Base-by-base conservation (phyloP, 257 asterid genomes). In the Verbena officinalis region DNA sequence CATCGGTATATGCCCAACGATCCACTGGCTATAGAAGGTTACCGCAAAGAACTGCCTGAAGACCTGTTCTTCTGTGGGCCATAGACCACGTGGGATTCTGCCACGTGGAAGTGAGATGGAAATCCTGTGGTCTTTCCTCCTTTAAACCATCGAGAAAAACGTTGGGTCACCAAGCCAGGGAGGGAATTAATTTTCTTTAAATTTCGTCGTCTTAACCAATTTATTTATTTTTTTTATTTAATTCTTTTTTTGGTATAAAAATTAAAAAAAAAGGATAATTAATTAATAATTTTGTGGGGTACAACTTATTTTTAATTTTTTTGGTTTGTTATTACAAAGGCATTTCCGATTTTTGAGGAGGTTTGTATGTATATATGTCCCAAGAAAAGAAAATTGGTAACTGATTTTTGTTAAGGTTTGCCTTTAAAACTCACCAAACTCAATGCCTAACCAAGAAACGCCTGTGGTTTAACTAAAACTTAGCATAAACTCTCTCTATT, bases 111-210 rank as follows among this genome's bases (percentile, higher is more conserved):
- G 64, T 27, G 17, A 66, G 73, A 42, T 64, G 73, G 62, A 70
- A 55, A 89, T 84, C 89, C 75, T 60, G 78, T 75, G 96, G 87
- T 64, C 36, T 24, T 55, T 64, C 68, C 67, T 75, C 46, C 49
- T 57, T 79, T 75, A 49, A 68, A 63, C 62, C 55, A 66, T 80
- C 96, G 95, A 84, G 61, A 91, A 89, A 84, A 80, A 80, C 95
- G 95, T 80, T 81, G 86, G 81, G 84, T 88, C 98, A 80, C 80
- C 72, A 64, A 81, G 78, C 60, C 81, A 74, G 78, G 80, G 85
- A 74, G n/a, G n/a, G n/a, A n/a, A n/a, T n/a, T n/a, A n/a, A 69
- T 77, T 80, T 82, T 76, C 68, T 71, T 74, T 45, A 44, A 57
- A 36, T 55, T 61, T 36, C 63, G 67, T 69, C 57, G 20, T 44